Percentiles rank a stretch among this genome's conserved stretches.
Conservation (phyloP, 345 rosid genomes). For the Erodium maritimum region DNA sequence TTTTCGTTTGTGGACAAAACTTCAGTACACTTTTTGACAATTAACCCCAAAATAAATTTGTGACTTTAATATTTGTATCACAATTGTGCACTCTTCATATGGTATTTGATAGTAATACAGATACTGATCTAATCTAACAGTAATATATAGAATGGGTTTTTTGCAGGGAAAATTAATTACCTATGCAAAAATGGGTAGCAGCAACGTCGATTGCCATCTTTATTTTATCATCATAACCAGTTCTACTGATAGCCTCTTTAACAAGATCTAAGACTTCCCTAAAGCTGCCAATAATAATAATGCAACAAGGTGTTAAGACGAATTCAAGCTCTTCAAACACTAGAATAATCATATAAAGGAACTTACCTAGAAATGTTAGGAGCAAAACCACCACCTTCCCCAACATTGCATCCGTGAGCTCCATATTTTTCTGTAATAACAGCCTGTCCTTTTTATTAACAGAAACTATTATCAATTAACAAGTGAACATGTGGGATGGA, state of each 20-base stretch:
- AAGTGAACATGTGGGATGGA: not conserved
- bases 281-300: conserved; percentile 39
- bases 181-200: conserved; percentile 79
- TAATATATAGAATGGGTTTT: conserved; percentile 1
- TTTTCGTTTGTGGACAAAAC: too few species aligned
- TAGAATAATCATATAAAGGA: not conserved
- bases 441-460: conserved; percentile 46
- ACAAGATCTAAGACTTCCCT: conserved; percentile 88
- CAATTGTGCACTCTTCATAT: not conserved
- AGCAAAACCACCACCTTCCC: conserved; percentile 93
- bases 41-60: too few species aligned
- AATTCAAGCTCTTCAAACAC: not conserved
- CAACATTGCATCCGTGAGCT: conserved; percentile 65
- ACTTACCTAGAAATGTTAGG: conserved; percentile 71
- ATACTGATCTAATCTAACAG: not conserved
- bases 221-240: conserved; percentile 68
- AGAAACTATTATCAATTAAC: conserved; percentile 22
- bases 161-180: conserved; percentile 28
- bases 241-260: conserved; percentile 83
- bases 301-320: conserved; percentile 5
- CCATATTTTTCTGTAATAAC: conserved; percentile 77
- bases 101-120: not conserved
- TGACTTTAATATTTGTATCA: not conserved
- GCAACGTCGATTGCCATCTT: conserved; percentile 88
- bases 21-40: too few species aligned